A percentile compares a stretch with the other conserved stretches of the same genome.
These are phyloP conservation scores for Anisodus tanguticus DNA, from an alignment of 257 asterid species.

Conservation along the genomic window DNA sequence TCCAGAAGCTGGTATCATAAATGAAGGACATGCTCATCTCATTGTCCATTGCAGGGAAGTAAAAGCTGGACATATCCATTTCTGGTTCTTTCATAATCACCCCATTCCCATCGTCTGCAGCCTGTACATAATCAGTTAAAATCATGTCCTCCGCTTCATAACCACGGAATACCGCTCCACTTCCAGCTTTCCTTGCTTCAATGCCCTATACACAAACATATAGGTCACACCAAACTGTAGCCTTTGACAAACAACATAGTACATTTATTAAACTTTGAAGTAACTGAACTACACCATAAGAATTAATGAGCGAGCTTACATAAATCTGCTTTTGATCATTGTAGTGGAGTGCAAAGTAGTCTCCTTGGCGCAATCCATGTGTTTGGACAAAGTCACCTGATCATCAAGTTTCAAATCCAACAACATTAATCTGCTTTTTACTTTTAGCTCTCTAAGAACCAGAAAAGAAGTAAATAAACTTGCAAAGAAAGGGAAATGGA, in stretches of 20 bases:
- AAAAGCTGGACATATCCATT: constrained; percentile 16
- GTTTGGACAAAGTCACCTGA: constrained; percentile 45
- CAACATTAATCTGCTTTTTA: not conserved
- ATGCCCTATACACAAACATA: constrained; percentile 40
- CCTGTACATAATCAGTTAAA: constrained; percentile 35
- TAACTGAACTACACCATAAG: too few species aligned
- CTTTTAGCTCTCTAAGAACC: not conserved
- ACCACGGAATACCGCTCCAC: not conserved
- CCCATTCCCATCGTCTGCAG: constrained; percentile 19
- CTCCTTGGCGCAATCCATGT: constrained; percentile 48
- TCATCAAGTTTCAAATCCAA: constrained; percentile 25
- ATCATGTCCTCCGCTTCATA: constrained; percentile 35
- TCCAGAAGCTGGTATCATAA: constrained; percentile 47
- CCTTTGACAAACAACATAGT: not conserved
- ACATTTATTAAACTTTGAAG: too few species aligned
- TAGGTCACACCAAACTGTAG: not conserved
- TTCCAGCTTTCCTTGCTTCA: constrained; percentile 46
- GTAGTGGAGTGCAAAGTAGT: constrained; percentile 43
- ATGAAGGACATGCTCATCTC: constrained; percentile 42
- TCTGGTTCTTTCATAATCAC: constrained; percentile 9
- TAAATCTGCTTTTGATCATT: constrained; percentile 39
- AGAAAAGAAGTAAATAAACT: constrained; percentile 4
- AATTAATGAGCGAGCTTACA: constrained; percentile 31
- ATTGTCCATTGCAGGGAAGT: constrained; percentile 37
- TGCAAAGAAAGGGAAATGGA: not conserved